Evolutionary conservation across 1,284 basidiomycete species (phyloP).

Genomic region (Erythrobasidium hasegawianum): DNA sequence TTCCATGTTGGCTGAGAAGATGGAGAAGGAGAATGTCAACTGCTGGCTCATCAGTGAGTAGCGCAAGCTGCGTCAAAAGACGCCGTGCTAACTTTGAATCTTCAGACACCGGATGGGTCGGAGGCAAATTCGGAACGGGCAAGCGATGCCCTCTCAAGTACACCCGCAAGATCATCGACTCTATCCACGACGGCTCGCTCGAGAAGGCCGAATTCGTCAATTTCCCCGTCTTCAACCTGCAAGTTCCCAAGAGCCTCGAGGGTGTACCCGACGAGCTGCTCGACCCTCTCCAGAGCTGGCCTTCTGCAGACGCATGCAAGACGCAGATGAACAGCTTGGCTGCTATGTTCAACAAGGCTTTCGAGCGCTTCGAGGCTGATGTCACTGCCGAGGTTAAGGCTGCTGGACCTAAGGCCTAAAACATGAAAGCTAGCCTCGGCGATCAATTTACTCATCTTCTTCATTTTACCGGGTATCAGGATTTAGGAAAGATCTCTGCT

Average conservation of each 20-base stretch:
- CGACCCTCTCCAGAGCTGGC: constrained; percentile 78
- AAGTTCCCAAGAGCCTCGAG: constrained; percentile 70
- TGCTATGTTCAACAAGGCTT: constrained; percentile 89
- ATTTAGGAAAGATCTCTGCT: background rate
- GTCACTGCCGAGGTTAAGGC: constrained; percentile 60
- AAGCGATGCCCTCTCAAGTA: constrained; percentile 89
- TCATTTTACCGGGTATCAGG: too few species aligned
- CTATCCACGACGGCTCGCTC: constrained; percentile 87
- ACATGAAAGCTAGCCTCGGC: too few species aligned
- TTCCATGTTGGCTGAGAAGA: constrained; percentile 92
- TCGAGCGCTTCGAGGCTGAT: constrained; percentile 79
- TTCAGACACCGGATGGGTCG: constrained; percentile 64
- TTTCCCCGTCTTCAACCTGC: constrained; percentile 55
- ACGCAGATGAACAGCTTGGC: constrained; percentile 78
- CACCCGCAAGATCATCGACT: constrained; percentile 35
- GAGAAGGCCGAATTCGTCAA: constrained; percentile 79
- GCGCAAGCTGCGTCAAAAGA: background rate
- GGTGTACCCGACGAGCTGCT: constrained; percentile 84
- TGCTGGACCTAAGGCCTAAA: background rate
- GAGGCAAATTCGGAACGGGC: constrained; percentile 79
- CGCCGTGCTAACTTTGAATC: background rate
- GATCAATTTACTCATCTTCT: too few species aligned
- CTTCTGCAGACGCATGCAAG: constrained; percentile 77
- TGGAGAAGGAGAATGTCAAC: constrained; percentile 83
- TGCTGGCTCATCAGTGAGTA: constrained; percentile 95